phyloP scores from a whole-genome alignment of 768 basidiomycete species.

The Leccinum rimulosum region DNA sequence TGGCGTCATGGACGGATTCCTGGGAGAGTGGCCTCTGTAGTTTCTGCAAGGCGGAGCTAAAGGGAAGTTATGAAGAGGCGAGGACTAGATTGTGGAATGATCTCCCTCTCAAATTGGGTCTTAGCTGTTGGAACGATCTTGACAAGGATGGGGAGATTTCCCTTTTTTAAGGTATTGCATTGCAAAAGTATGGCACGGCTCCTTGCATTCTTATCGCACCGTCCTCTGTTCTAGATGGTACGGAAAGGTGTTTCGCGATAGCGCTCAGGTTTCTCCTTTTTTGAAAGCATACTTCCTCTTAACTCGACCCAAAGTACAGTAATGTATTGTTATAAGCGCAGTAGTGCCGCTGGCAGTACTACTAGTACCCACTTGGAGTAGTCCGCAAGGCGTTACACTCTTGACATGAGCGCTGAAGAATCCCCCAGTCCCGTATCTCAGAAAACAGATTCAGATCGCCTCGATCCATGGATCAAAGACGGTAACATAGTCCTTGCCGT shows the following conservation, averaged over 20 bases:
- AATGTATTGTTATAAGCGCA: background rate
- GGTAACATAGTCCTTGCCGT: conserved; percentile 6
- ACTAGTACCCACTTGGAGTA: background rate
- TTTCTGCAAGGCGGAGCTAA: background rate
- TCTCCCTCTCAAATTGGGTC: conserved; percentile 1
- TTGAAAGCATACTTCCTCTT: background rate
- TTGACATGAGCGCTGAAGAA: background rate
- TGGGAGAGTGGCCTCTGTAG: conserved; percentile 8
- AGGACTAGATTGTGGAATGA: conserved; percentile 1
- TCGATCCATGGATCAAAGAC: conserved; percentile 8
- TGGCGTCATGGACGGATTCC: background rate
- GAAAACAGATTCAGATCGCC: conserved; percentile 2
- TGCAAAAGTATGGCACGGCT: background rate
- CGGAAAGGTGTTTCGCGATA: background rate
- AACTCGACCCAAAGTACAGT: too few species aligned
- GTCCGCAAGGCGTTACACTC: background rate
- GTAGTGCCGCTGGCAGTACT: too few species aligned
- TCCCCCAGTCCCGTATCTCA: background rate
- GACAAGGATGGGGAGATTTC: background rate
- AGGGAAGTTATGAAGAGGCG: background rate
- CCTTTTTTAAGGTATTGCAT: background rate
- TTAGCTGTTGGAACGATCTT: conserved; percentile 8
- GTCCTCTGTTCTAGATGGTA: background rate
- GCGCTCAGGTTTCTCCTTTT: background rate
- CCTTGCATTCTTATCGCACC: background rate